phyloP scores from a whole-genome alignment of 1,284 basidiomycete species.

The Trichosporon sp. region DNA sequence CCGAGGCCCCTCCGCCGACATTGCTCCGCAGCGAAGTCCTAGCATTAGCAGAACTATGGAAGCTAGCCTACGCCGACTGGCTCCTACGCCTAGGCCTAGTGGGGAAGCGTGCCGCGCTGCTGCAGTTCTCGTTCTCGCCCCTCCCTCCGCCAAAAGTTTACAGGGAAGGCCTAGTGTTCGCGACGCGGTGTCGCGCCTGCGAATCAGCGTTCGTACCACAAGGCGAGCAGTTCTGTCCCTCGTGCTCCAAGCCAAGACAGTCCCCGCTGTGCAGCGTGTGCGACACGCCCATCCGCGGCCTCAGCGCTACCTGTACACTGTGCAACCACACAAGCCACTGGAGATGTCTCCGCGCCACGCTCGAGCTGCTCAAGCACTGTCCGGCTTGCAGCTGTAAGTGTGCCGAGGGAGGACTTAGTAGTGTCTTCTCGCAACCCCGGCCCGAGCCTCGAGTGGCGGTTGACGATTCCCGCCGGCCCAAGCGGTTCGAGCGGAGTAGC shows the following conservation, averaged over 20 bases:
- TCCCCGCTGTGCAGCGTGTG: slow-evolving; percentile 48
- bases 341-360: slow-evolving; percentile 49
- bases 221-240: not conserved
- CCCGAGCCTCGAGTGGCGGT: slow-evolving; percentile 4
- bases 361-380: slow-evolving; percentile 21
- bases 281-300: slow-evolving; percentile 65
- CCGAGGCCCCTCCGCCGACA: slow-evolving; percentile 26
- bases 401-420: slow-evolving; percentile 19
- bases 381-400: slow-evolving; percentile 39
- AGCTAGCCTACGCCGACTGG: slow-evolving; percentile 63
- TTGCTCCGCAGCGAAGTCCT: slow-evolving; percentile 27
- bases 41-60: slow-evolving; percentile 32
- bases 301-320: slow-evolving; percentile 61
- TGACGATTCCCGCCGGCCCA: not conserved
- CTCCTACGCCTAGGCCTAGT: slow-evolving; percentile 64
- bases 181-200: slow-evolving; percentile 16
- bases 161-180: slow-evolving; percentile 6
- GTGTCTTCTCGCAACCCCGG: slow-evolving; percentile 1
- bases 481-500: not conserved
- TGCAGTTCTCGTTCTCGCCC: slow-evolving; percentile 54
- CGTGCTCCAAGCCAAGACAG: not conserved
- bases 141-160: slow-evolving; percentile 15
- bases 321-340: slow-evolving; percentile 65
- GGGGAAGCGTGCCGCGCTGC: slow-evolving; percentile 62
- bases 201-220: slow-evolving; percentile 5